Evolutionary conservation across 805 yeast species (phyloP).

Genomic region (Scheffersomyces lignosus): DNA sequence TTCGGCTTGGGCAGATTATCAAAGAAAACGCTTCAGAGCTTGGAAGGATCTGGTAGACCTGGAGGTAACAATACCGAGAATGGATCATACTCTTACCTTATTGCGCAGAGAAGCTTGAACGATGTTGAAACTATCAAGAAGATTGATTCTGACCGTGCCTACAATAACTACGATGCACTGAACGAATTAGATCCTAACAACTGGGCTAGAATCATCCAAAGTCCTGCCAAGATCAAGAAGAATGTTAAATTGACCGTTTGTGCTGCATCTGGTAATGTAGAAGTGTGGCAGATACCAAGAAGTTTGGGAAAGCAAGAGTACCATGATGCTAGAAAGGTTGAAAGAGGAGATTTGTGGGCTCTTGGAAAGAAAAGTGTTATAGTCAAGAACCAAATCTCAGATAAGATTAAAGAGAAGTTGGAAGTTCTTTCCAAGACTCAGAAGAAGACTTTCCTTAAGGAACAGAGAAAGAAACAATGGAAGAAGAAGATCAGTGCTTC

Average conservation of each 20-base stretch:
- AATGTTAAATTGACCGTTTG: constrained; percentile 81
- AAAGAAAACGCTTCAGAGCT: constrained; percentile 29
- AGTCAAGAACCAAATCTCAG: constrained; percentile 31
- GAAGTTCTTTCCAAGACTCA: constrained; percentile 37
- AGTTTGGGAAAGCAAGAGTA: constrained; percentile 71
- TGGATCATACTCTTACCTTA: constrained; percentile 72
- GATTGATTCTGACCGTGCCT: constrained; percentile 39
- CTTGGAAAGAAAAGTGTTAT: constrained; percentile 35
- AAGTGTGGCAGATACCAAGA: constrained; percentile 85
- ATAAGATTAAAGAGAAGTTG: constrained; percentile 30
- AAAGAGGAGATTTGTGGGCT: constrained; percentile 88
- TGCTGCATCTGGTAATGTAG: constrained; percentile 75
- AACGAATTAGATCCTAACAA: constrained; percentile 29
- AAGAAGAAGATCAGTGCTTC: constrained; percentile 29
- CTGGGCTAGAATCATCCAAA: constrained; percentile 73
- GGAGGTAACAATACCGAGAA: constrained; percentile 68
- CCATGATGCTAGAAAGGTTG: constrained; percentile 86
- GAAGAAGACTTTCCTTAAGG: constrained; percentile 38
- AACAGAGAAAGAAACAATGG: constrained; percentile 33
- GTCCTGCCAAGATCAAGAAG: constrained; percentile 76
- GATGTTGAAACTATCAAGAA: constrained; percentile 39
- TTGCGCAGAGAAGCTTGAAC: constrained; percentile 58
- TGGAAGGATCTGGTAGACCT: constrained; percentile 77
- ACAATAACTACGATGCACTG: constrained; percentile 20
- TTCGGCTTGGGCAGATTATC: constrained; percentile 47